Evolutionary conservation across 345 rosid genomes (phyloP).

Genomic region (Euphorbia lathyris): DNA sequence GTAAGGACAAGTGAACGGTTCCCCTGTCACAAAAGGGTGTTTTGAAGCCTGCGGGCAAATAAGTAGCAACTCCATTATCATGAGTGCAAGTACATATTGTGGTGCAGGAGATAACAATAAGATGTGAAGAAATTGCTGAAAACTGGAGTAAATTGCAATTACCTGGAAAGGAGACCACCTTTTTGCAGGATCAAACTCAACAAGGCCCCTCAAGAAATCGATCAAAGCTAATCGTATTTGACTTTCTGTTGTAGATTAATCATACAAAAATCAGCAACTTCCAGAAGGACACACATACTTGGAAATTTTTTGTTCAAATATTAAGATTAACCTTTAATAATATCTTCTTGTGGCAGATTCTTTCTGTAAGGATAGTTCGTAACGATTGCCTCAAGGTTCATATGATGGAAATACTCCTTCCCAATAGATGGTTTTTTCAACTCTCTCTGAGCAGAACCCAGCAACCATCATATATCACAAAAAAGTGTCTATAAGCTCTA

Average conservation of each 20-base stretch:
- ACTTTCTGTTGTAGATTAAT: slow-evolving; percentile 53
- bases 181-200: slow-evolving; percentile 97
- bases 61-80: slow-evolving; percentile 11
- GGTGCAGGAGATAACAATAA: slow-evolving; percentile 9
- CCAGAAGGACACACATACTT: slow-evolving; percentile 15
- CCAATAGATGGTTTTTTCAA: slow-evolving; percentile 78
- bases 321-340: slow-evolving; percentile 58
- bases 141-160: slow-evolving; percentile 17
- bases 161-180: slow-evolving; percentile 99
- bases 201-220: slow-evolving; percentile 97
- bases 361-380: slow-evolving; percentile 77
- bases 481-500: slow-evolving; percentile 6
- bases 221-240: slow-evolving; percentile 83
- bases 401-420: slow-evolving; percentile 91
- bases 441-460: slow-evolving; percentile 63
- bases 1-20: slow-evolving; percentile 91
- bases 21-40: slow-evolving; percentile 98
- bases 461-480: slow-evolving; percentile 17
- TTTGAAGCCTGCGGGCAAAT: slow-evolving; percentile 74
- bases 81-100: background rate
- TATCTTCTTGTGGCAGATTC: slow-evolving; percentile 74
- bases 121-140: slow-evolving; percentile 14
- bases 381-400: slow-evolving; percentile 89
- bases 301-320: background rate
- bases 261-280: slow-evolving; percentile 19